Evolutionary conservation across 1,139 yeast genomes (phyloP), one percentile per base, ranked within the genome.

Genomic region (Debaryomyces fabryi): DNA sequence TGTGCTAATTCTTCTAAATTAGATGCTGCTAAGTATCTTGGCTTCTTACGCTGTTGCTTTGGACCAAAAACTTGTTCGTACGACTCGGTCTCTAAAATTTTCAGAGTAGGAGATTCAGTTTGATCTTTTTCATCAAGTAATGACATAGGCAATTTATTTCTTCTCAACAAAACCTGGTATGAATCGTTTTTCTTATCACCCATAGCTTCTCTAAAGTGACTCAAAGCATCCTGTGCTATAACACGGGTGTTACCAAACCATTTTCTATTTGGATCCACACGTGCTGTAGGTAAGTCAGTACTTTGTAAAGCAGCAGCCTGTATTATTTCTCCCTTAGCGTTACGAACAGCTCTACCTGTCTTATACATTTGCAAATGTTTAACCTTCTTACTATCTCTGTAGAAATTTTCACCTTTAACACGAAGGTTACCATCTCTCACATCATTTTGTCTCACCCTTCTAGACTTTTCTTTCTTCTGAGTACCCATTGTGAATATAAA

Each of bases 211-310:
- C 99, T 81, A 72, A 93, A 93, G 71, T 93, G 98, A 38, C 88
- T 76, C 63, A 93, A 76, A 1, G 99, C 97, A 74, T 95, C 97
- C 66, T 93, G 99, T 2, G 97, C 93, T 63, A 93, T 93, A 40
- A 93, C 99, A 62, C 99, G 82, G 24, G 99, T 91, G 69, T 91
- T 93, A 46, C 97, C 97, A 65, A 93, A 95, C 99, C 99, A 93
- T 62, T 93, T 83, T 65, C 96, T 82, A 67, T 93, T 92, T 4
- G 99, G 99, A 64, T 90, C 97, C 41, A 93, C 96, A 56, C 99
- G 79, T 1, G 98, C 99, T 54, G 78, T 83, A 16, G 98, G 98
- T 30, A 89, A 79, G 55, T 91, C 95, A 3, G 91, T 84, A 56
- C 89, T 86, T 67, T 93, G 99, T 52, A 92, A 81, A 34, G 83